Percentiles rank a stretch among this genome's conserved stretches.
phyloP scores from a whole-genome alignment of 805 yeast species.

The Lipomyces kockii region DNA sequence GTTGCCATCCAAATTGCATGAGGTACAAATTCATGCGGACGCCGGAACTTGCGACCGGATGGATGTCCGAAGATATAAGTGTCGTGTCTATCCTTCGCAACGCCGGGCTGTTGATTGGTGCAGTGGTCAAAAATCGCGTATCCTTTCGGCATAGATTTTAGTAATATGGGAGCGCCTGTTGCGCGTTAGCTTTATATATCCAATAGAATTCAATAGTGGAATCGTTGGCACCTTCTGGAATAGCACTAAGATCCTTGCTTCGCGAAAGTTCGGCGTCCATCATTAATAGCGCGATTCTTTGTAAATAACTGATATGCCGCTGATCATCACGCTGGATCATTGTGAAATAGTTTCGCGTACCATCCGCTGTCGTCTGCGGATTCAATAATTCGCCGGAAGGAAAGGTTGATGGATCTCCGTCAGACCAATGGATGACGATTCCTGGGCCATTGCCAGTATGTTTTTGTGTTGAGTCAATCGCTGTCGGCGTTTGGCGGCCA shows the following conservation, averaged over 20 bases:
- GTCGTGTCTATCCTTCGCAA: constrained; percentile 15
- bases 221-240: neutral
- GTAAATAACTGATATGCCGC: neutral
- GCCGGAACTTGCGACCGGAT: constrained; percentile 30
- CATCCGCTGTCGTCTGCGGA: constrained; percentile 8
- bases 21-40: constrained; percentile 22
- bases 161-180: constrained; percentile 1
- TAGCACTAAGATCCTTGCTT: neutral
- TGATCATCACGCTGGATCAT: neutral
- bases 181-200: neutral
- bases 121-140: constrained; percentile 19
- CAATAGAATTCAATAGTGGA: neutral
- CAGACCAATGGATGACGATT: constrained; percentile 19
- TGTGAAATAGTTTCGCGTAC: constrained; percentile 8
- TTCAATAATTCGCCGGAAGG: constrained; percentile 17
- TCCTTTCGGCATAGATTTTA: constrained; percentile 12
- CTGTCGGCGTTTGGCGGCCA: neutral
- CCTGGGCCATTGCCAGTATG: neutral
- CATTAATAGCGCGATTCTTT: neutral
- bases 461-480: neutral
- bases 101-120: constrained; percentile 9
- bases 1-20: constrained; percentile 26
- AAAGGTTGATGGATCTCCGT: constrained; percentile 15
- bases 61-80: constrained; percentile 34
- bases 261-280: neutral